Base-by-base conservation (phyloP, 1,284 basidiomycete species). In the Ceratobasidium sp. region DNA sequence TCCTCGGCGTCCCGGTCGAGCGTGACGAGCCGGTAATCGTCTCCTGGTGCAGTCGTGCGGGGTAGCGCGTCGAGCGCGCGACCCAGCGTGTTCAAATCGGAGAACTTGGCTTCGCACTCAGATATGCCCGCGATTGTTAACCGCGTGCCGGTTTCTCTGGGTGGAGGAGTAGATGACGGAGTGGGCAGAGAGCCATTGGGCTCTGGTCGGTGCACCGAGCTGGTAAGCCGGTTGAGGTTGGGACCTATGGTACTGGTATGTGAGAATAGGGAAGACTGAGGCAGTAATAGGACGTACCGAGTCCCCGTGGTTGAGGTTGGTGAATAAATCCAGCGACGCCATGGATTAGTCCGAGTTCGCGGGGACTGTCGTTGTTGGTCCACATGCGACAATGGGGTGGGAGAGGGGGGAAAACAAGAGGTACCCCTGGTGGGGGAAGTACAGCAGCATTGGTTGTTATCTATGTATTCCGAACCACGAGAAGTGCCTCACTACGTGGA, bases 111-210 rank as follows among this genome's bases (percentile, higher is more conserved):
- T 2, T 67, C 51, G 22, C 19, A 44, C 29, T 29, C 22, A 33
- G 50, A 50, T 22, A 67, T 50, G 11, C 45, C 47, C 31, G 48
- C 48, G 36, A 67, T 67, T 9, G 50, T 67, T n/a, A 67, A 24
- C 50, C 33, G n/a, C 56, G 50, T 41, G 65, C 50, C 31, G n/a
- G 29, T 27, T 36, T 36, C 19, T 24, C 47, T 41, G 51, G 50
- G 65, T 5, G 33, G 22, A 14, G 65, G 65, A 41, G 48, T 56
- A n/a, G 50, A 44, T 5, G 48, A 11, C 5, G 65, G 51, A 19
- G 65, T 56, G 17, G 65, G 65, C 14, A 67, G 33, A 22, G 33
- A 31, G 14, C 24, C n/a, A n/a, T 27, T 22, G 9, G 48, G 31
- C 22, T 56, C 31, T 56, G 50, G 22, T 53, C 33, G 64, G 17